A percentile compares a stretch with the other conserved stretches of the same genome.
Conservation (phyloP, 2,329 filamentous ascomycete genomes). For the Alternaria arbusti region DNA sequence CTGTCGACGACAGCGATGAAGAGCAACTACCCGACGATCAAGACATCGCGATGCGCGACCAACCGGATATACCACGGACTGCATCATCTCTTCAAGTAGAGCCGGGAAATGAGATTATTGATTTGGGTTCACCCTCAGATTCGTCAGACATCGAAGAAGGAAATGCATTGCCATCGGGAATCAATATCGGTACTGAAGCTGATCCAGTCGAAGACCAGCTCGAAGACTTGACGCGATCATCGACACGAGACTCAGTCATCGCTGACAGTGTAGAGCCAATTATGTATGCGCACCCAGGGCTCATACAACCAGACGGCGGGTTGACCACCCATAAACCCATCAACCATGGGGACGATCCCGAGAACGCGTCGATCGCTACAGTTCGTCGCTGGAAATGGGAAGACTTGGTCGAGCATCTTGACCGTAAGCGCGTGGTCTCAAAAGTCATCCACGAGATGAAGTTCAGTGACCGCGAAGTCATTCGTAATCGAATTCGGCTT, state of each 20-base stretch:
- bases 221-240: neutral
- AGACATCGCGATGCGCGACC: neutral
- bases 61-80: neutral
- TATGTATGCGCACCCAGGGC: neutral
- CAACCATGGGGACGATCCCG: slow-evolving; percentile 22
- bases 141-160: slow-evolving; percentile 6
- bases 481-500: slow-evolving; percentile 27
- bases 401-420: slow-evolving; percentile 45
- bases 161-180: neutral
- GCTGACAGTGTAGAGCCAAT: slow-evolving; percentile 10
- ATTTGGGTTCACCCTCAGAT: slow-evolving; percentile 27
- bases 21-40: neutral
- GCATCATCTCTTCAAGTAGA: neutral
- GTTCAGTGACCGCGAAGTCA: slow-evolving; percentile 21
- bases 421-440: slow-evolving; percentile 55
- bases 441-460: slow-evolving; percentile 48
- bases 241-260: slow-evolving; percentile 3
- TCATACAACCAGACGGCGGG: neutral
- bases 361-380: slow-evolving; percentile 34
- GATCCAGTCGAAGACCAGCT: neutral
- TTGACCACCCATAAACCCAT: neutral
- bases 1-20: slow-evolving; percentile 6
- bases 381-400: slow-evolving; percentile 44
- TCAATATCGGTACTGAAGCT: neutral
- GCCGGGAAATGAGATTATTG: slow-evolving; percentile 15